These are phyloP conservation scores for Neopestalotiopsis sp. DNA, from an alignment of 2,329 filamentous ascomycete genomes.

Conservation along the genomic window DNA sequence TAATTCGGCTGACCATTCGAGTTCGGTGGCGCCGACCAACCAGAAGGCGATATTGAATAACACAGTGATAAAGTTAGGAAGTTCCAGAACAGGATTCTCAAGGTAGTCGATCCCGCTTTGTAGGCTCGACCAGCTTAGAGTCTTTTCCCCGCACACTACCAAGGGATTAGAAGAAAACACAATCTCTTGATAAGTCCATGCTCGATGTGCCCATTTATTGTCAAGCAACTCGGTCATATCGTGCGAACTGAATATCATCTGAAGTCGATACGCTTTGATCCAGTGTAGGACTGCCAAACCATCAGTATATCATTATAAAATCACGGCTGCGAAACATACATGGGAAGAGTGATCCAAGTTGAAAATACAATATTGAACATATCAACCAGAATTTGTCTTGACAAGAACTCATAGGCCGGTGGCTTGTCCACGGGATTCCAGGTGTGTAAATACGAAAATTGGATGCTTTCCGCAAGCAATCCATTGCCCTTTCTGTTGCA, in stretches of 20 bases:
- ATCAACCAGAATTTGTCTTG: background rate
- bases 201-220: background rate
- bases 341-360: background rate
- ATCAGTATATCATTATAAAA: no score
- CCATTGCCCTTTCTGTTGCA: background rate
- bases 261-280: background rate
- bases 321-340: no score
- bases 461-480: background rate
- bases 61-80: no score
- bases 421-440: background rate
- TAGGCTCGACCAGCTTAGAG: background rate
- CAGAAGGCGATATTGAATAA: background rate
- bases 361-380: background rate
- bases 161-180: background rate
- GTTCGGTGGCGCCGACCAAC: no score
- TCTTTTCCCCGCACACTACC: background rate
- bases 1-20: no score
- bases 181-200: slow-evolving; percentile 5
- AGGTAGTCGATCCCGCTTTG: background rate
- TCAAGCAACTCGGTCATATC: background rate
- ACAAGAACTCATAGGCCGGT: no score
- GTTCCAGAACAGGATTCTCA: background rate
- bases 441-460: background rate
- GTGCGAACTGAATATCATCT: background rate
- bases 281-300: no score